Conservation (phyloP, 2,329 filamentous ascomycete genomes). For the Hortaea sp. region DNA sequence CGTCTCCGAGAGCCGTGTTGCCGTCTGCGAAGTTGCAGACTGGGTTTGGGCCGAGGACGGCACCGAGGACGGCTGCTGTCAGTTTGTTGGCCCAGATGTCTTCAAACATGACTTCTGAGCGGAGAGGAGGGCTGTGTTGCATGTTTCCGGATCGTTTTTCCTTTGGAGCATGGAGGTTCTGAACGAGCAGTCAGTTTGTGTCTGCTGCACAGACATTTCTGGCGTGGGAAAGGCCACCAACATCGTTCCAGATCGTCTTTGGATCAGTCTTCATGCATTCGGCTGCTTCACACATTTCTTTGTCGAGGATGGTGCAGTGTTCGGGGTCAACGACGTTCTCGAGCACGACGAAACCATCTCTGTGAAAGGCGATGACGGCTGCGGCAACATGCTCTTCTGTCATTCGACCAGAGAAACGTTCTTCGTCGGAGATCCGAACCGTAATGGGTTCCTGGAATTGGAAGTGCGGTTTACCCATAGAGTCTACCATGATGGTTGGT, state of each 20-base stretch:
- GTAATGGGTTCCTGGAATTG: neutral
- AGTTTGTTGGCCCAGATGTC: slow-evolving; percentile 32
- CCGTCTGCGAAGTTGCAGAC: slow-evolving; percentile 45
- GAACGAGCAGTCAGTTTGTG: too few species aligned
- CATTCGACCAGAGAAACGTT: neutral
- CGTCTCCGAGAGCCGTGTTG: slow-evolving; percentile 47
- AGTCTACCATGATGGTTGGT: too few species aligned
- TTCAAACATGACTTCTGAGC: slow-evolving; percentile 25
- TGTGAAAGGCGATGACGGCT: slow-evolving; percentile 12
- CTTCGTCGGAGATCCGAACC: neutral
- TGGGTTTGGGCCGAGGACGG: slow-evolving; percentile 45
- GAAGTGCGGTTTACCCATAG: too few species aligned
- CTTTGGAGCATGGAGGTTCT: too few species aligned
- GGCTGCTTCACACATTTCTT: too few species aligned
- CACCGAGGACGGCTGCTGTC: slow-evolving; percentile 45
- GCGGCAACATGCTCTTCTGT: slow-evolving; percentile 9
- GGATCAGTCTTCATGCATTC: too few species aligned
- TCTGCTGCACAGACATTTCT: too few species aligned
- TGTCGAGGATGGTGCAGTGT: slow-evolving; percentile 26
- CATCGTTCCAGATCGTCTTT: too few species aligned
- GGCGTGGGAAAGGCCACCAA: too few species aligned
- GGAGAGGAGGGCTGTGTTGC: slow-evolving; percentile 31
- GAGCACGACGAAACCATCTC: slow-evolving; percentile 27
- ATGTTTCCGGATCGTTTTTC: too few species aligned
- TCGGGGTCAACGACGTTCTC: slow-evolving; percentile 26